Base-by-base conservation (phyloP, 106 monocot genomes). In the Dendrobium nobile region DNA sequence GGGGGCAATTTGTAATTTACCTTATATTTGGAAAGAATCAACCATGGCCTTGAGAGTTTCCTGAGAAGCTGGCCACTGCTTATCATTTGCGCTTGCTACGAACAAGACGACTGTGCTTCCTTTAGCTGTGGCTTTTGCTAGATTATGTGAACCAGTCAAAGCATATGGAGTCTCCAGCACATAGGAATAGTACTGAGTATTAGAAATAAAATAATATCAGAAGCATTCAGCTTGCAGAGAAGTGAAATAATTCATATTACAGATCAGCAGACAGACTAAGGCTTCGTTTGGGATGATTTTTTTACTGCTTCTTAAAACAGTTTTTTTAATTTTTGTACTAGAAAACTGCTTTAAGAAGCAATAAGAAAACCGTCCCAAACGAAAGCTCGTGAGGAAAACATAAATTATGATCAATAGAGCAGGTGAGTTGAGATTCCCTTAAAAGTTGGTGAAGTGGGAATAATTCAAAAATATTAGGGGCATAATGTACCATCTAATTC, bases 111-210 rank as follows among this genome's bases (percentile, higher is more conserved):
- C 92, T 15, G 96, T 96, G 81, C 74, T 94, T 41, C 96, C 96
- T 79, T 92, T 96, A 27, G 93, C 96, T 65, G 96, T 94, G 4
- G 93, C 96, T 85, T 96, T 96, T 28, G 96, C 94, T 2, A 96
- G 87, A 82, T 96, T 96, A 77, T 96, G 96, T 7, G 93, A 85
- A 41, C 94, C 96, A 4, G 96, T 96, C 68, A 82, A 45, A 0
- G 96, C 96, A 44, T 89, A 90, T 79, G 96, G 96, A 58, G 96
- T 96, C 84, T 96, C 96, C 28, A 96, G 85, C 80, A 80, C 82
- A 64, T 92, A 96, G 40, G 80, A 90, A 82, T 93, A 94, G 64
- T 96, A 96, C 96, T 96, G 93, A 65, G 42, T 6, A 28, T 43
- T n/a, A 74, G 0, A 43, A 41, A 72, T 72, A 15, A 72, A 5